Base-by-base conservation (phyloP, 108 stramenopile genomes). In the Parietichytrium sp. region DNA sequence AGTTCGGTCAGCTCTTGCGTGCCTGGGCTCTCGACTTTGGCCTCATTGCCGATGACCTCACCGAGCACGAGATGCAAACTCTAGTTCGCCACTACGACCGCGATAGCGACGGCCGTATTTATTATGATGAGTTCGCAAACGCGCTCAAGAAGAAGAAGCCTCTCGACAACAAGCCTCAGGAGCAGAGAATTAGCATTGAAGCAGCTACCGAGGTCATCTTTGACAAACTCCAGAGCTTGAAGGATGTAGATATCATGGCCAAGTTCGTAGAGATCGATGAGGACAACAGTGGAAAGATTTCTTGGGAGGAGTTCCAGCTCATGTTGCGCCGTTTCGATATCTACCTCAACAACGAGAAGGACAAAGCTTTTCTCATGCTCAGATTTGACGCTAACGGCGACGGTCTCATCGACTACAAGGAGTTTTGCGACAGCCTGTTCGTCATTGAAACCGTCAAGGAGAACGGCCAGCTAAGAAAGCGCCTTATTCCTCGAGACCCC, bases 341-440 rank as follows among this genome's bases (percentile, higher is more conserved):
- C 20, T 72, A 72, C 33, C 61, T 72, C 38, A 72, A 20, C 42
- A 72, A 72, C 61, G 85, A 88, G 51, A 81, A 31, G 31, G 87
- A 88, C 79, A 87, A 86, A 26, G 54, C 78, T 48, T 36, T 42
- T 13, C 55, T 89, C 50, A 87, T 89, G 88, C 36, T 49, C 3
- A 42, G 50, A 27, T 83, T 89, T 3, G 89, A 89, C 80, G 48
- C 48, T 27, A 86, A 89, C 79, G 83, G 83, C 25, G 86, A 88
- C 45, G 89, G 89, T 0, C 42, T 33, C 26, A 48, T 89, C 42
- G 31, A 54, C 33, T 89, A 87, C 52, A 47, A 83, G 49, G 89
- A 89, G 82, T 86, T 89, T 51, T 51, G 85, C 2, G 49, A 82
- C 0, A 87, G 86, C 8, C 84, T 88, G 83, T 15, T 30, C 16